Percentiles rank a stretch among this genome's conserved stretches.
Conservation (phyloP, 169 alveolate species). For the Plasmodium coatneyi region DNA sequence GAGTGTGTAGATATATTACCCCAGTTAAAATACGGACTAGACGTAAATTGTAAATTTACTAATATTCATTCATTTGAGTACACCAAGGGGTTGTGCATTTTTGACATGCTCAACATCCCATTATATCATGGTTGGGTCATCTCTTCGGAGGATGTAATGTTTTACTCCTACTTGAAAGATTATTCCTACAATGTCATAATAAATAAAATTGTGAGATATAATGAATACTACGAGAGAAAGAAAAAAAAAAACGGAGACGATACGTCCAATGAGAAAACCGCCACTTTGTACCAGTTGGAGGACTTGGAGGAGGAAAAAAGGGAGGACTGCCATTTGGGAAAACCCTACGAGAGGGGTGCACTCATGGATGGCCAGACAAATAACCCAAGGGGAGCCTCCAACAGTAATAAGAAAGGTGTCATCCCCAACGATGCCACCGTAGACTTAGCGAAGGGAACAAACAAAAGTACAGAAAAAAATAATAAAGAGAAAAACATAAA, state of each 20-base stretch:
- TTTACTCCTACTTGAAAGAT: conserved; percentile 74
- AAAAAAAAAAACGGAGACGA: conserved; percentile 6
- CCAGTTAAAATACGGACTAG: conserved; percentile 76
- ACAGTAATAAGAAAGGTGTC: background rate
- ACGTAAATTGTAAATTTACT: conserved; percentile 75
- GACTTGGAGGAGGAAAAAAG: conserved; percentile 21
- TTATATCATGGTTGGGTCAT: conserved; percentile 78
- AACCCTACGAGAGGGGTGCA: background rate
- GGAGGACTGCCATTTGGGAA: background rate
- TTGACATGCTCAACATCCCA: conserved; percentile 76
- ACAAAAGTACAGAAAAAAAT: background rate
- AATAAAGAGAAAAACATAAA: background rate
- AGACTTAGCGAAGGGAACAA: background rate
- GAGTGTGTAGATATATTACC: conserved; percentile 76
- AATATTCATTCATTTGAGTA: conserved; percentile 74
- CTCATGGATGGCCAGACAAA: background rate
- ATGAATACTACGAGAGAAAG: conserved; percentile 72
- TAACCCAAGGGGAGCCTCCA: background rate
- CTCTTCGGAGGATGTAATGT: conserved; percentile 65
- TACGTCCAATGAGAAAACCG: background rate
- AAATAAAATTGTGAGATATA: conserved; percentile 68
- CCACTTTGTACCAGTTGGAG: background rate
- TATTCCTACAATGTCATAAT: conserved; percentile 71
- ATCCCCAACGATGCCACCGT: background rate
- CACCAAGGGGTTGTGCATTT: conserved; percentile 75